phyloP scores from a whole-genome alignment of 192 early-diverging fungal genomes.

The Chytriomyces confervae region DNA sequence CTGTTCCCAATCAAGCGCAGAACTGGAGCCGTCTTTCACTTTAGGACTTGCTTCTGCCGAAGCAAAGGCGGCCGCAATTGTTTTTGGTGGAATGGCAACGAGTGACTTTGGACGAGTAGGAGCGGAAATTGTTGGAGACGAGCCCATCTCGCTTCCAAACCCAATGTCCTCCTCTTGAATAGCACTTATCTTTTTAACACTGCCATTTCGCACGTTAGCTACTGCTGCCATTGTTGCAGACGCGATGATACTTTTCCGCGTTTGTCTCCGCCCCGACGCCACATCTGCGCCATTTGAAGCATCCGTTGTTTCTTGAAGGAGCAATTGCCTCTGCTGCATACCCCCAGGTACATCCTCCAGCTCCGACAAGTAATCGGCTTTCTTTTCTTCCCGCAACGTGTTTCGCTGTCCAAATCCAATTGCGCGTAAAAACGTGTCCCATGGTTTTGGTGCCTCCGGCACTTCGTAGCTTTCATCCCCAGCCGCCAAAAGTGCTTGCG shows the following conservation, averaged over 20 bases:
- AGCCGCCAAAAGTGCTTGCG: not conserved
- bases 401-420: not conserved
- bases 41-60: no score
- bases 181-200: not conserved
- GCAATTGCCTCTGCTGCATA: not conserved
- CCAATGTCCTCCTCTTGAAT: not conserved
- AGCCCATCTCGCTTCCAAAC: no score
- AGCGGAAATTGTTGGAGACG: no score
- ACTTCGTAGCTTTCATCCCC: slow-evolving; percentile 16
- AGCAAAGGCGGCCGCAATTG: no score
- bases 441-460: not conserved
- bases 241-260: not conserved
- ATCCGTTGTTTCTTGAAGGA: not conserved
- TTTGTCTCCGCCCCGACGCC: slow-evolving; percentile 1
- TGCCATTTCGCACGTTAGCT: not conserved
- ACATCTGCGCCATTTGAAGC: not conserved
- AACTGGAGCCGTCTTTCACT: no score
- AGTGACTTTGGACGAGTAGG: no score
- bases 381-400: not conserved
- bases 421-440: slow-evolving; percentile 3
- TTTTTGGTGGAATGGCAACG: no score
- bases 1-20: no score
- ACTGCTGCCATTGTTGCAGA: slow-evolving; percentile 1
- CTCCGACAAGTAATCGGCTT: not conserved
- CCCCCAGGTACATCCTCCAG: not conserved